A percentile compares a stretch with the other conserved stretches of the same genome.
Evolutionary conservation across 352 stramenopile genomes (phyloP).

Genomic region (Globisporangium alternatum): DNA sequence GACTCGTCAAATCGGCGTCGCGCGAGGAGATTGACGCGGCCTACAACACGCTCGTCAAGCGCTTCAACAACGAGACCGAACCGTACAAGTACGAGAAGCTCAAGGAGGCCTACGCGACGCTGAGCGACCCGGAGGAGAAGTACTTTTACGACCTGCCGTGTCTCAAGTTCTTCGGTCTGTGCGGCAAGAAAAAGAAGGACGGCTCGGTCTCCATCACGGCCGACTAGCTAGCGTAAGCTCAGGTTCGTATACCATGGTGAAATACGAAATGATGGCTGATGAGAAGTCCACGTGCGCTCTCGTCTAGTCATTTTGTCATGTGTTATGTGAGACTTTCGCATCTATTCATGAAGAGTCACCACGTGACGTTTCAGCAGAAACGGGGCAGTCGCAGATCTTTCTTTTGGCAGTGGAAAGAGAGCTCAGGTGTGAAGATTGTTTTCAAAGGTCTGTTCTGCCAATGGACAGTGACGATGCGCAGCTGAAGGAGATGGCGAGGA

Average conservation of each 20-base stretch:
- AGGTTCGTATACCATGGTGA: not conserved
- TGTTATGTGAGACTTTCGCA: not conserved
- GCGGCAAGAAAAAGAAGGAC: conserved; percentile 77
- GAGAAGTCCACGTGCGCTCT: not conserved
- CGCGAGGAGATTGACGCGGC: conserved; percentile 74
- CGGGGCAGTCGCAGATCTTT: not conserved
- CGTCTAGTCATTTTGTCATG: not conserved
- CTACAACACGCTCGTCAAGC: conserved; percentile 80
- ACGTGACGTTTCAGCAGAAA: not conserved
- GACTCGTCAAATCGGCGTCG: conserved; percentile 63
- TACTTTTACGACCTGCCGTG: conserved; percentile 85
- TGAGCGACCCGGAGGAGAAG: conserved; percentile 80
- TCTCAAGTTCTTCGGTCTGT: conserved; percentile 81
- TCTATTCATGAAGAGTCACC: not conserved
- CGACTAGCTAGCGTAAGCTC: conserved; percentile 28
- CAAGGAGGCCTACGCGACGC: conserved; percentile 66
- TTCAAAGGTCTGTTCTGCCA: not conserved
- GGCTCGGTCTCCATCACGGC: conserved; percentile 73
- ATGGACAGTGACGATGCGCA: not conserved
- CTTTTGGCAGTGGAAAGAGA: not conserved
- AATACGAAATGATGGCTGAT: not conserved
- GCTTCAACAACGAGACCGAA: conserved; percentile 85
- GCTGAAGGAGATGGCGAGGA: conserved; percentile 33
- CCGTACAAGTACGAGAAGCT: conserved; percentile 84
- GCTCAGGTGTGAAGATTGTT: not conserved